Base-by-base conservation (phyloP, 352 stramenopile species). In the Pythium chondricola region DNA sequence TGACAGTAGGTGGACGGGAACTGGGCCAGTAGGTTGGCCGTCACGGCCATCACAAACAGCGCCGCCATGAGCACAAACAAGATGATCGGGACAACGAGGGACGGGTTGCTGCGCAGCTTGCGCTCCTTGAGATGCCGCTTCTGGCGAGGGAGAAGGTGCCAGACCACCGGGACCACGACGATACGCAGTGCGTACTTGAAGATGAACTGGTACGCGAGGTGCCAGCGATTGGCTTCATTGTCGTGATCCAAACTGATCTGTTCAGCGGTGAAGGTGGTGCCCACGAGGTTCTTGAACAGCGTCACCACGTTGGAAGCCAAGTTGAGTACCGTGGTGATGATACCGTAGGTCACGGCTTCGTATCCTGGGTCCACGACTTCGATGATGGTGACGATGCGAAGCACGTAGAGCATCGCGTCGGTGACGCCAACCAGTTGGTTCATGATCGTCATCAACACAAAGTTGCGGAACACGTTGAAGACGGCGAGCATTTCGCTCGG, bases 271-370 rank as follows among this genome's bases (percentile, higher is more conserved):
- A n/a, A n/a, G n/a, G n/a, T n/a, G n/a, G n/a, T n/a, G n/a, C n/a
- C n/a, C n/a, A n/a, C n/a, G n/a, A n/a, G n/a, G n/a, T 57, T 61
- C 10, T 35, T 40, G 35, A 48, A 9, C 14, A 61, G 36, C 4
- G 14, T 31, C 0, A 52, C 48, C 14, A 58, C 18, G 4, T 43
- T 42, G 4, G 30, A 44, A 2, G 56, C 48, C 13, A 63, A 31
- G 43, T 55, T 54, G 39, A 45, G 45, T 2, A 52, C 35, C 11
- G 56, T 57, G 14, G 56, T 46, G 31, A 63, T 47, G 32, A 63
- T 16, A n/a, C 46, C 55, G 42, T 63, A 63, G 6, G 48, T 57
- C n/a, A 48, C 33, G 1, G 46, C 55, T 25, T 63, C 55, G 24
- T 52, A 53, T 17, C 55, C 55, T 13, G 55, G 45, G 16, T 58